Percentiles rank a stretch among this genome's conserved stretches.
Conservation (phyloP, 352 stramenopile genomes). For the Peronospora destructor region DNA sequence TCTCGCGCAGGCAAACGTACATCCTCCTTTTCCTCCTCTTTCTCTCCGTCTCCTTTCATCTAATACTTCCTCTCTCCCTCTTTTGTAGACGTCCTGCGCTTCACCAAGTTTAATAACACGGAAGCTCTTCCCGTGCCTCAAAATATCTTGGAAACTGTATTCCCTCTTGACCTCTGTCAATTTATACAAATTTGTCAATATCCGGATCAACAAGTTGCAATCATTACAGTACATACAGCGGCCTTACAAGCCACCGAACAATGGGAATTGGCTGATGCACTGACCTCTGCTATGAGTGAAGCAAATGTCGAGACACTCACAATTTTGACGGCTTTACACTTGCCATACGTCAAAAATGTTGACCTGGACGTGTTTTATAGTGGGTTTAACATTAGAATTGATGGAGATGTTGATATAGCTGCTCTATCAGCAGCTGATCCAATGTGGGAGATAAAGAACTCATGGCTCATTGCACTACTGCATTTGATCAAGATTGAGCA, state of each 20-base stretch:
- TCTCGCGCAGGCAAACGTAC: slow-evolving; percentile 52
- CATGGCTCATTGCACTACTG: slow-evolving; percentile 43
- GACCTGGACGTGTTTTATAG: slow-evolving; percentile 41
- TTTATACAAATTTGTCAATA: slow-evolving; percentile 21
- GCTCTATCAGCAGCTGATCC: slow-evolving; percentile 23
- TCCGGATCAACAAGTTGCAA: slow-evolving; percentile 18
- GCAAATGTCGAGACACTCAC: slow-evolving; percentile 34
- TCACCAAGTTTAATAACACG: slow-evolving; percentile 20
- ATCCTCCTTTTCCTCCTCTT: slow-evolving; percentile 1
- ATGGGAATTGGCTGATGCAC: slow-evolving; percentile 43
- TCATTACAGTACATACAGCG: slow-evolving; percentile 33
- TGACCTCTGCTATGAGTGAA: slow-evolving; percentile 33
- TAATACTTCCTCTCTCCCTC: not conserved
- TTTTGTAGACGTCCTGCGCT: slow-evolving; percentile 30
- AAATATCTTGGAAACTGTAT: slow-evolving; percentile 7
- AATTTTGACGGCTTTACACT: slow-evolving; percentile 45
- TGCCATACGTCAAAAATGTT: slow-evolving; percentile 48
- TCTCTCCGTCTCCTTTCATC: not conserved
- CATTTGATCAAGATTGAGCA: slow-evolving; percentile 52
- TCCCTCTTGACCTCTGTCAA: slow-evolving; percentile 4
- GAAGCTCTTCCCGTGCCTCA: slow-evolving; percentile 6
- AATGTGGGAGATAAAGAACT: slow-evolving; percentile 48
- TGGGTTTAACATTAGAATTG: slow-evolving; percentile 11
- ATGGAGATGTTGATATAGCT: slow-evolving; percentile 3
- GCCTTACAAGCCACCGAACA: slow-evolving; percentile 16